Evolutionary conservation across 176 grass and related monocot genomes (phyloP).

Genomic region (Carex kokanica): DNA sequence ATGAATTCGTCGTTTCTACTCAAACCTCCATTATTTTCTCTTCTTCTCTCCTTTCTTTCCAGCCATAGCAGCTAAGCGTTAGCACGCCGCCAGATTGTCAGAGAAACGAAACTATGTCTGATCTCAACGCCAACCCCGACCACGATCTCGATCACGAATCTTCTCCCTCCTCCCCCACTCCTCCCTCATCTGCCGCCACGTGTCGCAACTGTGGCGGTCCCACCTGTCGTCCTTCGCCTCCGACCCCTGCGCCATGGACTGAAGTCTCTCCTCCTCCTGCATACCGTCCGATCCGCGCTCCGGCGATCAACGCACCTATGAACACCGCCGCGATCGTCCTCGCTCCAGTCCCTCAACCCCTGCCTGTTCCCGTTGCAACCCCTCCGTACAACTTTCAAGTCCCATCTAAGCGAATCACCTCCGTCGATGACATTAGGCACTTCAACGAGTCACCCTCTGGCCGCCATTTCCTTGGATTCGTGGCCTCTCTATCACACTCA

Average conservation of each 20-base stretch:
- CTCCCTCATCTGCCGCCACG: slow-evolving; percentile 23
- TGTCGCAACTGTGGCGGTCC: slow-evolving; percentile 47
- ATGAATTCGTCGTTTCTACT: background rate
- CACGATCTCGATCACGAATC: background rate
- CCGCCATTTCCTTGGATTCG: slow-evolving; percentile 74
- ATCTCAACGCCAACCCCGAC: slow-evolving; percentile 8
- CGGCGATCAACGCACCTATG: slow-evolving; percentile 75
- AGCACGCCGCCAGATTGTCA: background rate
- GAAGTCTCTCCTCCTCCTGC: slow-evolving; percentile 64
- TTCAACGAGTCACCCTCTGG: slow-evolving; percentile 66
- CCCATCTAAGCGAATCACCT: slow-evolving; percentile 58
- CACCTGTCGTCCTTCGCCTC: slow-evolving; percentile 24
- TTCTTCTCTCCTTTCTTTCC: background rate
- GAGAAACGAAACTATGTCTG: slow-evolving; percentile 46
- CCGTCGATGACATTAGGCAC: slow-evolving; percentile 48
- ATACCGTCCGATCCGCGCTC: slow-evolving; percentile 91
- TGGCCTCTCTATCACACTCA: slow-evolving; percentile 72
- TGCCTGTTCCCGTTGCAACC: slow-evolving; percentile 37
- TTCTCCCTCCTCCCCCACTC: slow-evolving; percentile 12
- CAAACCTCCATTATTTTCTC: background rate
- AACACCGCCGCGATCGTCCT: slow-evolving; percentile 76
- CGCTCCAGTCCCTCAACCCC: slow-evolving; percentile 60
- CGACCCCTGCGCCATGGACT: slow-evolving; percentile 46
- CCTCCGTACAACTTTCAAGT: slow-evolving; percentile 50
- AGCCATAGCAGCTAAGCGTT: background rate